These are phyloP conservation scores for Logfia minima DNA, from an alignment of 129 eudicot genomes.

Conservation along the genomic window DNA sequence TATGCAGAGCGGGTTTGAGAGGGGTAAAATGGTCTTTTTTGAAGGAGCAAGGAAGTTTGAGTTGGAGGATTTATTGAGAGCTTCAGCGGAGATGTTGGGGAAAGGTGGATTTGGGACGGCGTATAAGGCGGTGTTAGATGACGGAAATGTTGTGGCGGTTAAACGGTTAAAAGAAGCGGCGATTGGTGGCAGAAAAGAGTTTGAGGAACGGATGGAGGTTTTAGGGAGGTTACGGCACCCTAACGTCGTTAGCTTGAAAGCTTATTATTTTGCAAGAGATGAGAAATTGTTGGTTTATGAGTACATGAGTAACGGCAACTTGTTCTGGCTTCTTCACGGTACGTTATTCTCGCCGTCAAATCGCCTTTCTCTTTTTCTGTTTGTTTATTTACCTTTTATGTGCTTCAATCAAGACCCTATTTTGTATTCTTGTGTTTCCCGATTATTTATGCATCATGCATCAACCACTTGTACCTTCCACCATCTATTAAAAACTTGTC, in stretches of 20 bases:
- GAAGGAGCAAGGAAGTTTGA: slow-evolving; percentile 70
- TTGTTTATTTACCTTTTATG: slow-evolving; percentile 22
- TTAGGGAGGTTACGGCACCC: slow-evolving; percentile 45
- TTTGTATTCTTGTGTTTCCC: not conserved
- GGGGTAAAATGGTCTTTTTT: slow-evolving; percentile 91
- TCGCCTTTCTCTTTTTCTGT: slow-evolving; percentile 2
- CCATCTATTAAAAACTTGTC: not conserved
- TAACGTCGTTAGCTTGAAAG: slow-evolving; percentile 53
- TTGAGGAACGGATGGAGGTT: slow-evolving; percentile 42
- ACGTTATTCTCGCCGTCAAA: not conserved
- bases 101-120: slow-evolving; percentile 67
- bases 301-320: slow-evolving; percentile 54
- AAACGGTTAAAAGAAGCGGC: slow-evolving; percentile 52
- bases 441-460: not conserved
- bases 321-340: slow-evolving; percentile 66
- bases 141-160: slow-evolving; percentile 57
- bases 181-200: slow-evolving; percentile 45
- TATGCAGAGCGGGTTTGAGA: slow-evolving; percentile 54
- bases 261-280: slow-evolving; percentile 46
- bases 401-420: slow-evolving; percentile 9
- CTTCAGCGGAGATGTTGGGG: slow-evolving; percentile 69
- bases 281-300: slow-evolving; percentile 60
- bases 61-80: slow-evolving; percentile 58
- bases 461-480: not conserved
- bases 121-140: slow-evolving; percentile 55